Conservation (phyloP, 1,284 basidiomycete species). For the Ganoderma resinaceum region DNA sequence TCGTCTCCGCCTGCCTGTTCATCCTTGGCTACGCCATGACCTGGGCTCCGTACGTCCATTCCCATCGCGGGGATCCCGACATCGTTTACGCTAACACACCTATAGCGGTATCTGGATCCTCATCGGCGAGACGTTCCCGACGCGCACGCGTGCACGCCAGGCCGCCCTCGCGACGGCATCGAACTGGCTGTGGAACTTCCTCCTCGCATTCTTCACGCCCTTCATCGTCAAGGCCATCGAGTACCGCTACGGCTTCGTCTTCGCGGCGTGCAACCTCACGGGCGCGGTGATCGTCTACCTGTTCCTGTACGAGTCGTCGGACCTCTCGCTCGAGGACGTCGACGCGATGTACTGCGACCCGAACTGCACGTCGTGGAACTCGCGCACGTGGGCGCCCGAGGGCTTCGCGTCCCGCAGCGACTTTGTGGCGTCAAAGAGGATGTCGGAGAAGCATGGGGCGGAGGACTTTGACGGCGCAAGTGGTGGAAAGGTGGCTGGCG, state of each 20-base stretch:
- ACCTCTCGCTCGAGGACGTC: constrained; percentile 74
- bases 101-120: constrained; percentile 73
- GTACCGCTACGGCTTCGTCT: constrained; percentile 75
- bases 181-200: constrained; percentile 81
- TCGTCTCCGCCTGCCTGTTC: constrained; percentile 81
- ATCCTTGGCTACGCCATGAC: constrained; percentile 82
- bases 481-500: not conserved
- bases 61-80: too few relatives aligned
- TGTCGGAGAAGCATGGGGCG: constrained; percentile 32
- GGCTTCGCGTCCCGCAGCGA: constrained; percentile 54
- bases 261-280: constrained; percentile 57
- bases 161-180: constrained; percentile 73
- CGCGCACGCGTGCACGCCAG: constrained; percentile 78
- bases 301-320: constrained; percentile 81
- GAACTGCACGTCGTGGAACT: constrained; percentile 72
- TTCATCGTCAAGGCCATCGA: constrained; percentile 65
- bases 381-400: constrained; percentile 59
- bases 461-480: not conserved
- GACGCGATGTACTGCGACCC: constrained; percentile 82
- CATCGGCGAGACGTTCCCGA: constrained; percentile 81
- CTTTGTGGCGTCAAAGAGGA: constrained; percentile 45
- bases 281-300: constrained; percentile 74
- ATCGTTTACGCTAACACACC: too few relatives aligned
- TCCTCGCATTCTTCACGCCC: constrained; percentile 79
- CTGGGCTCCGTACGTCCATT: constrained; percentile 61